phyloP scores from a whole-genome alignment of 2,329 filamentous ascomycete species.

The Scytalidium sp. region DNA sequence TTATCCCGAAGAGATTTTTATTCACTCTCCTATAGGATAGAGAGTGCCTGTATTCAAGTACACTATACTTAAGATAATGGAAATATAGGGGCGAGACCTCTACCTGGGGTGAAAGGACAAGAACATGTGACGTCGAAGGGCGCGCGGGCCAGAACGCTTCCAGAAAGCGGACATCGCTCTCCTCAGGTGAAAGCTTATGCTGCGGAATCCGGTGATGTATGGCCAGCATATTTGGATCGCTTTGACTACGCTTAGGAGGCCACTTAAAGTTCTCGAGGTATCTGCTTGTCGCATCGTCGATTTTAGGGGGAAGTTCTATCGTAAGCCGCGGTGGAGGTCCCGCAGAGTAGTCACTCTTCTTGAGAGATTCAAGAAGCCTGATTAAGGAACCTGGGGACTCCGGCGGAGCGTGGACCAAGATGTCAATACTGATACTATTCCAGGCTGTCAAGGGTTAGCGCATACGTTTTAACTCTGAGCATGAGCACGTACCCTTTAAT shows the following conservation, averaged over 20 bases:
- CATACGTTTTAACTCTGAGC: neutral
- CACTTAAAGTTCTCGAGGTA: slow-evolving; percentile 66
- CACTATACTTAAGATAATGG: slow-evolving; percentile 77
- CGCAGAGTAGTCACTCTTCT: slow-evolving; percentile 71
- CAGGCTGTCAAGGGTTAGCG: slow-evolving; percentile 53
- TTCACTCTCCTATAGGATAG: neutral
- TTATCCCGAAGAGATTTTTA: slow-evolving; percentile 69
- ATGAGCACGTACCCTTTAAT: slow-evolving; percentile 51
- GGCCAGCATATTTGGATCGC: slow-evolving; percentile 54
- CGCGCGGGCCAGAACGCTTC: slow-evolving; percentile 84
- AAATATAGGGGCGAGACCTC: slow-evolving; percentile 81
- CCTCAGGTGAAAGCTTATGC: slow-evolving; percentile 58
- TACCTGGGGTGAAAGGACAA: slow-evolving; percentile 79
- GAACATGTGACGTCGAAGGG: slow-evolving; percentile 64
- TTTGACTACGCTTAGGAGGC: slow-evolving; percentile 50
- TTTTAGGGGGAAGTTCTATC: slow-evolving; percentile 72
- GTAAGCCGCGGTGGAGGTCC: slow-evolving; percentile 71
- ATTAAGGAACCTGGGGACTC: slow-evolving; percentile 72
- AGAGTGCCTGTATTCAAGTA: slow-evolving; percentile 78
- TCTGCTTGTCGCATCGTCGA: slow-evolving; percentile 62
- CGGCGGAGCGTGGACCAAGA: slow-evolving; percentile 74
- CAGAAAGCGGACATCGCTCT: slow-evolving; percentile 71
- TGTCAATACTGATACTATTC: slow-evolving; percentile 76
- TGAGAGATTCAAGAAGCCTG: slow-evolving; percentile 73
- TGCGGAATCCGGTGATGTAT: slow-evolving; percentile 71